Evolutionary conservation across 257 asterid species (phyloP).

Genomic region (Nicotiana sylvestris): DNA sequence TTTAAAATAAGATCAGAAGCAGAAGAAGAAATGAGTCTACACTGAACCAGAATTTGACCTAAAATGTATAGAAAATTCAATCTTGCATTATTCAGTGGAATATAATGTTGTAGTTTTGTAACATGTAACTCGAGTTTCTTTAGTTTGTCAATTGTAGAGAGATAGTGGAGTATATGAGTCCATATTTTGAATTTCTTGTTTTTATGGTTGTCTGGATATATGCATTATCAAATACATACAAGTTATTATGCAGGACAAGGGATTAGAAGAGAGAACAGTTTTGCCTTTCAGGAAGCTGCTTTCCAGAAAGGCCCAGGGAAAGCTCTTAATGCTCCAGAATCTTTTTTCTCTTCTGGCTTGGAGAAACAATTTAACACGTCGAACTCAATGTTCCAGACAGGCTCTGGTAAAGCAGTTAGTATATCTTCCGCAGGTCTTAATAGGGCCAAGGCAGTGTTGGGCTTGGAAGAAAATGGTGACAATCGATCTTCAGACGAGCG

Average conservation of each 20-base stretch:
- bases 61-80: background rate
- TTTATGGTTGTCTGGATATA: background rate
- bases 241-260: slow-evolving; percentile 40
- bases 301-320: slow-evolving; percentile 57
- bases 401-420: slow-evolving; percentile 69
- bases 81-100: background rate
- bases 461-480: slow-evolving; percentile 47
- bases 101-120: background rate
- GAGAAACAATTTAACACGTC: slow-evolving; percentile 7
- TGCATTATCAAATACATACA: slow-evolving; percentile 2
- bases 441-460: slow-evolving; percentile 75
- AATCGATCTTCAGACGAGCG: slow-evolving; percentile 26
- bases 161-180: background rate
- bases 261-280: slow-evolving; percentile 33
- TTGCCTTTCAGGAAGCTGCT: slow-evolving; percentile 43
- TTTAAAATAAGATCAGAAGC: background rate
- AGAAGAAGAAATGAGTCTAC: background rate
- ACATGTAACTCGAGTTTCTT: background rate
- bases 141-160: background rate
- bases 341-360: slow-evolving; percentile 8
- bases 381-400: slow-evolving; percentile 37
- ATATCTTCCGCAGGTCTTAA: slow-evolving; percentile 71
- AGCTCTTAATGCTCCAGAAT: slow-evolving; percentile 37
- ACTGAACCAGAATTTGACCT: background rate
- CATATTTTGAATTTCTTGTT: background rate